Evolutionary conservation across 2,329 filamentous ascomycete species (phyloP).

Genomic region (Fonsecaea erecta): DNA sequence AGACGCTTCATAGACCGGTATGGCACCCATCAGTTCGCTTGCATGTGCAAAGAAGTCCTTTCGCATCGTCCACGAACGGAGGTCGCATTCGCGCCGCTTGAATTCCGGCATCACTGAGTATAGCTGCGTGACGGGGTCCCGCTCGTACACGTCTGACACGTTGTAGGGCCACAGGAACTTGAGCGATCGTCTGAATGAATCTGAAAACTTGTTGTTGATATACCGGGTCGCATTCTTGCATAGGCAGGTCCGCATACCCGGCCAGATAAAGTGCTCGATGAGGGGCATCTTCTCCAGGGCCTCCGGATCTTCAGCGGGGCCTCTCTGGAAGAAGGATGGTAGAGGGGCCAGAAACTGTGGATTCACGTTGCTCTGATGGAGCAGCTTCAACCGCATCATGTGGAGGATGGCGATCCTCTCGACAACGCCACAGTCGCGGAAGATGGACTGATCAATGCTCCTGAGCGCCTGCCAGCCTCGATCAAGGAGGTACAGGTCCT

Average conservation of each 20-base stretch:
- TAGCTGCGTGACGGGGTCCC: conserved; percentile 15
- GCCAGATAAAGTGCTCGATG: conserved; percentile 42
- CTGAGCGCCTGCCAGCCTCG: conserved; percentile 24
- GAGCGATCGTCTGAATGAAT: conserved; percentile 22
- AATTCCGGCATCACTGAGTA: conserved; percentile 23
- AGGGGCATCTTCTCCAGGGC: conserved; percentile 18
- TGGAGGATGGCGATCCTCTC: conserved; percentile 26
- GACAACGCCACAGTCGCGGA: conserved; percentile 21
- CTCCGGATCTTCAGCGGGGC: conserved; percentile 7
- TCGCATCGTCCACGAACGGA: conserved; percentile 26
- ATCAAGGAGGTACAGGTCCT: conserved; percentile 27
- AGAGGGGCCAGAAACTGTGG: conserved; percentile 11
- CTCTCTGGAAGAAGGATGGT: conserved; percentile 17
- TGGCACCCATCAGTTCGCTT: conserved; percentile 14
- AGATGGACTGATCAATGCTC: conserved; percentile 25
- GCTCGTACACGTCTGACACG: conserved; percentile 14
- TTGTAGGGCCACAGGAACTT: conserved; percentile 26
- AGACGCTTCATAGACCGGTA: conserved; percentile 20
- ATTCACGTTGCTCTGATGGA: conserved; percentile 17
- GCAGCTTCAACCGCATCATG: conserved; percentile 26
- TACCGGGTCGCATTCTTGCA: conserved; percentile 14
- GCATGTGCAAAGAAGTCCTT: conserved; percentile 22
- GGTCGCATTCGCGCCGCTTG: conserved; percentile 17
- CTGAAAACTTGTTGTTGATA: conserved; percentile 28
- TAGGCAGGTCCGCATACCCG: conserved; percentile 36